These are phyloP conservation scores for Penicillium tannophilum DNA, from an alignment of 495 filamentous ascomycete genomes.

Conservation along the genomic window DNA sequence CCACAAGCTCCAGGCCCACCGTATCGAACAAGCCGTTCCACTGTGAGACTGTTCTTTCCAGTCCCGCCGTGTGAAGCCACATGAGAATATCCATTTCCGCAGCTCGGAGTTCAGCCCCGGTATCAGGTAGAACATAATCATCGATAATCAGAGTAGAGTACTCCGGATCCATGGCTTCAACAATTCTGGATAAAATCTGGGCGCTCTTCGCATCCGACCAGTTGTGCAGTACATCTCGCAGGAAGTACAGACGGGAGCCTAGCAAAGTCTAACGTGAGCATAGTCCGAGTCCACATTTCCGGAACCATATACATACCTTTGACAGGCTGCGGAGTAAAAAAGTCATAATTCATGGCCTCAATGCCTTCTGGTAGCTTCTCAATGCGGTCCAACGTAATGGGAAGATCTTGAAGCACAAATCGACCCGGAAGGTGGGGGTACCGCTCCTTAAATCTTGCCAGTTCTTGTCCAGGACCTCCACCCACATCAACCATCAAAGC, in stretches of 20 bases:
- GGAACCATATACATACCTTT: constrained; percentile 34
- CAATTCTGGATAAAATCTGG: constrained; percentile 24
- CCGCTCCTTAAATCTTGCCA: constrained; percentile 33
- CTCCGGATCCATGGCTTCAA: constrained; percentile 38
- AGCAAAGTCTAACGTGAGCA: constrained; percentile 1
- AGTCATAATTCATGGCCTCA: constrained; percentile 41
- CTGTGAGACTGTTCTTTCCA: constrained; percentile 40
- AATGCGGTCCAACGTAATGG: constrained; percentile 37
- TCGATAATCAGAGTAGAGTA: constrained; percentile 48
- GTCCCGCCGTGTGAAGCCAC: constrained; percentile 34
- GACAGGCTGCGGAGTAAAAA: constrained; percentile 45
- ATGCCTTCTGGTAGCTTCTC: constrained; percentile 29
- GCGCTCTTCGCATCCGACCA: constrained; percentile 33
- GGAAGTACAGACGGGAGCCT: constrained; percentile 46
- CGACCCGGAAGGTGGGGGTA: constrained; percentile 38
- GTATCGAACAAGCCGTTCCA: constrained; percentile 37
- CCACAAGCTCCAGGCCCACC: constrained; percentile 37
- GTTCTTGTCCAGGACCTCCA: constrained; percentile 50
- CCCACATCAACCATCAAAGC: constrained; percentile 54
- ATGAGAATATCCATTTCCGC: constrained; percentile 41
- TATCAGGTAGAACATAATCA: constrained; percentile 43
- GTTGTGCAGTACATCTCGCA: constrained; percentile 43
- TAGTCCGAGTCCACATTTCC: neutral
- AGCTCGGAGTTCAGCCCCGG: constrained; percentile 27
- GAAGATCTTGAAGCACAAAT: constrained; percentile 55